Evolutionary conservation across 2,329 filamentous ascomycete genomes (phyloP).

Genomic region (Knoxdaviesia capensis): DNA sequence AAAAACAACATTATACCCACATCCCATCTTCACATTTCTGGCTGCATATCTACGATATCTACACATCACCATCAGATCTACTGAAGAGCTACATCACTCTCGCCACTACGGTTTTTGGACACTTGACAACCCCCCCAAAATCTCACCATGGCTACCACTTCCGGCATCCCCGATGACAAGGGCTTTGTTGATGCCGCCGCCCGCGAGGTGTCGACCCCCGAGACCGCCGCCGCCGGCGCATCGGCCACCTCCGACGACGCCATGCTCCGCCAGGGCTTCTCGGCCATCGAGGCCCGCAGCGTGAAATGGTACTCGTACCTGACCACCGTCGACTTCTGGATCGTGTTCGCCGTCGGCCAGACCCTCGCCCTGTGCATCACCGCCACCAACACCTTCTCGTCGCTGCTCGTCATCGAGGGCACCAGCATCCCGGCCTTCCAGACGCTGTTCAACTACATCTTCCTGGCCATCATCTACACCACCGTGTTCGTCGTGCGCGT

Average conservation of each 20-base stretch:
- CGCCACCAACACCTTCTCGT: slow-evolving; percentile 76
- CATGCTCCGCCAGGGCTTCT: slow-evolving; percentile 28
- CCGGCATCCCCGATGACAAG: slow-evolving; percentile 6
- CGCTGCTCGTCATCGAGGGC: slow-evolving; percentile 41
- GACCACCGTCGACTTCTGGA: slow-evolving; percentile 70
- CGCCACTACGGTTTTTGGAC: no score
- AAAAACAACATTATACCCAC: background rate
- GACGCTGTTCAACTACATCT: slow-evolving; percentile 81
- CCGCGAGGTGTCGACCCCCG: slow-evolving; percentile 2
- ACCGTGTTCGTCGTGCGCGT: slow-evolving; percentile 60
- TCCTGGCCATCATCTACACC: slow-evolving; percentile 68
- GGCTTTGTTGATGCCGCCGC: slow-evolving; percentile 6
- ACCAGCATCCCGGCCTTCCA: slow-evolving; percentile 90
- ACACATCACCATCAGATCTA: slow-evolving; percentile 3
- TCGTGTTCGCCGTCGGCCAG: slow-evolving; percentile 64
- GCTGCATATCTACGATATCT: background rate
- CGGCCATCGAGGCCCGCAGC: slow-evolving; percentile 30
- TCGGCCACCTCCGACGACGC: slow-evolving; percentile 10
- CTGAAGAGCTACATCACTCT: background rate
- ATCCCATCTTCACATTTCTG: background rate
- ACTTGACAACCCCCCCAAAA: no score
- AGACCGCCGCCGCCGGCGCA: slow-evolving; percentile 3
- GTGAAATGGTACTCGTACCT: slow-evolving; percentile 55
- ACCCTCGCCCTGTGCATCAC: slow-evolving; percentile 78
- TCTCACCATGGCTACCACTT: slow-evolving; percentile 1